phyloP scores from a whole-genome alignment of 257 asterid genomes.

The Coffea canephora region DNA sequence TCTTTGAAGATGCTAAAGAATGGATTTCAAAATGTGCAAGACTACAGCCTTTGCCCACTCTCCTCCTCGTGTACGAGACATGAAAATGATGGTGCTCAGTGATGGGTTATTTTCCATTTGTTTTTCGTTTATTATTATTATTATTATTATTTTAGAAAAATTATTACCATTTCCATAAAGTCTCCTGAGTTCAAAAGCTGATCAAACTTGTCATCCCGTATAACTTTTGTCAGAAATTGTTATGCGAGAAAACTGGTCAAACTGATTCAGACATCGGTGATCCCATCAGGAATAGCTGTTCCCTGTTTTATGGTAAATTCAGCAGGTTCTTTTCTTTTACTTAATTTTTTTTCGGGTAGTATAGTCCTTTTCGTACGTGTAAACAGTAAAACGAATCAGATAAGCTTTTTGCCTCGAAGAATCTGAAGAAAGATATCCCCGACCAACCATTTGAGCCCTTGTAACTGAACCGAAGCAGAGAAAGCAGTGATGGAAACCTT shows the following conservation, averaged over 20 bases:
- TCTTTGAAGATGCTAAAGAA: not conserved
- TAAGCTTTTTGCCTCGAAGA: not conserved
- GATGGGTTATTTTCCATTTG: too few relatives aligned
- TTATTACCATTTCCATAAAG: too few relatives aligned
- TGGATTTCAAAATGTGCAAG: too few relatives aligned
- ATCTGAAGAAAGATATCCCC: not conserved
- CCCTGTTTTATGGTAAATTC: not conserved
- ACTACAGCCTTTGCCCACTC: too few relatives aligned
- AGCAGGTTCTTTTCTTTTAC: too few relatives aligned
- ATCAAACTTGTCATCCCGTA: not conserved
- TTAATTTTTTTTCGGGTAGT: too few relatives aligned
- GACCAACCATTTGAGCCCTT: not conserved
- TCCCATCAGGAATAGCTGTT: not conserved
- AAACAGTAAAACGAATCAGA: not conserved
- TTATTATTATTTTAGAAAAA: not conserved
- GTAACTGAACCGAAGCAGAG: not conserved
- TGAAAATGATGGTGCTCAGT: not conserved
- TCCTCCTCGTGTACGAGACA: not conserved
- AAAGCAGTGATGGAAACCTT: constrained; percentile 16
- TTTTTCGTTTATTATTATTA: too few relatives aligned
- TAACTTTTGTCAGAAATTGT: too few relatives aligned
- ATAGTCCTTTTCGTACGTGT: too few relatives aligned
- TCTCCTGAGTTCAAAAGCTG: not conserved
- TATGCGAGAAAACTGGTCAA: not conserved
- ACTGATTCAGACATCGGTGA: too few relatives aligned